Conservation (phyloP, 108 stramenopile species). For the Aurantiochytrium sp. region DNA sequence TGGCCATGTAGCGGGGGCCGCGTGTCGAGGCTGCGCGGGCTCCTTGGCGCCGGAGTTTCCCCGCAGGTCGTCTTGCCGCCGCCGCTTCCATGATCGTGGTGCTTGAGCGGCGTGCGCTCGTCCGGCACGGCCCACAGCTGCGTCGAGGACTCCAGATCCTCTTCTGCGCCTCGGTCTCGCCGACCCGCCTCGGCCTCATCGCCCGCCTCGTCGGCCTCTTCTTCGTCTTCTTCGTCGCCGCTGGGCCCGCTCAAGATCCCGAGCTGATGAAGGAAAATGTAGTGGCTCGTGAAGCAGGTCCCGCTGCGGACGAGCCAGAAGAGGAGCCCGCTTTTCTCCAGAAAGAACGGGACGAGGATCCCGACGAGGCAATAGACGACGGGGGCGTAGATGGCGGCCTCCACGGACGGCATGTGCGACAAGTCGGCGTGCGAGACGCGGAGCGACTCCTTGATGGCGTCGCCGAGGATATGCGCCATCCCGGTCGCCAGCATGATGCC, state of each 20-base stretch:
- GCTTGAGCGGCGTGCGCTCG: no score
- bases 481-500: constrained; percentile 16
- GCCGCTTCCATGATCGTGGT: no score
- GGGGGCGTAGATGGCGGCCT: neutral
- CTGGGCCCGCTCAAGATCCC: neutral
- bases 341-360: neutral
- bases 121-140: no score
- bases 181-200: no score
- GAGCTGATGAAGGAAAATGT: neutral
- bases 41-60: no score
- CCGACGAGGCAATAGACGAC: neutral
- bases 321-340: neutral
- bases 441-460: neutral
- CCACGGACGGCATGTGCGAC: neutral
- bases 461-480: neutral
- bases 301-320: neutral
- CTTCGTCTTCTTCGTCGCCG: neutral
- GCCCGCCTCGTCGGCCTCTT: no score
- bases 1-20: no score
- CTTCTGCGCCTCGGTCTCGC: no score
- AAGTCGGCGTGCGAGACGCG: neutral
- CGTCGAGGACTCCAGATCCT: no score
- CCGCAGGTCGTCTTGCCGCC: no score
- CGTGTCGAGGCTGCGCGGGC: no score
- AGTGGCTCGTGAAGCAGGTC: neutral